Percentiles rank a stretch among this genome's conserved stretches.
These are phyloP conservation scores for Didymella segeticola DNA, from an alignment of 2,329 filamentous ascomycete species.

Conservation along the genomic window DNA sequence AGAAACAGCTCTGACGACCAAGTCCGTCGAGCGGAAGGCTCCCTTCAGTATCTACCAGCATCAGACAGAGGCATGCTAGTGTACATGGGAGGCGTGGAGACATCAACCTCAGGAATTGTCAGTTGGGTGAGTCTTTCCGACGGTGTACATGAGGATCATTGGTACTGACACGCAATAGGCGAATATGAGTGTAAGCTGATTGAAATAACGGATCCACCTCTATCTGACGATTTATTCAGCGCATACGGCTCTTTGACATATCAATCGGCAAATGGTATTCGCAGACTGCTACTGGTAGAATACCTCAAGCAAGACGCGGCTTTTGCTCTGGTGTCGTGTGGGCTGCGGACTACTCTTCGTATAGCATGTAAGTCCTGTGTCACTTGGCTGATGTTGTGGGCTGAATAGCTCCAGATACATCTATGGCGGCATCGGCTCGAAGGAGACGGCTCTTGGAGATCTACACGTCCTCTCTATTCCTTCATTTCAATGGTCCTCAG, in stretches of 20 bases:
- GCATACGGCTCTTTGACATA: constrained; percentile 64
- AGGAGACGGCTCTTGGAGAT: constrained; percentile 63
- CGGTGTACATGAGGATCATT: not conserved
- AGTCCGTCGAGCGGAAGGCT: constrained; percentile 61
- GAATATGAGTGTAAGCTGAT: too few species aligned
- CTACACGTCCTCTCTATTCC: constrained; percentile 66
- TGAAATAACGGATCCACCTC: not conserved
- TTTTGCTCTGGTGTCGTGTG: constrained; percentile 67
- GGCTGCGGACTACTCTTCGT: constrained; percentile 63
- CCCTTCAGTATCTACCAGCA: constrained; percentile 63
- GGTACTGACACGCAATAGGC: too few species aligned
- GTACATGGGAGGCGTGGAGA: constrained; percentile 63
- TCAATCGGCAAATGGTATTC: constrained; percentile 63
- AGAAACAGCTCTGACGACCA: constrained; percentile 58
- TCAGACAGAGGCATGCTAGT: constrained; percentile 63
- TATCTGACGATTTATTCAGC: not conserved
- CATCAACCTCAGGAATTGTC: not conserved
- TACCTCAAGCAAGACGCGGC: constrained; percentile 59
- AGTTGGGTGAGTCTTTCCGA: not conserved
- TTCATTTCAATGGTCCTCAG: constrained; percentile 66
- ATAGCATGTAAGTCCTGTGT: constrained; percentile 62
- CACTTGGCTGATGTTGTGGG: not conserved
- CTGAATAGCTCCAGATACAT: constrained; percentile 56
- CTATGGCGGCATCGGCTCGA: constrained; percentile 61
- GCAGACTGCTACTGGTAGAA: constrained; percentile 60